Base-by-base conservation (phyloP, 495 filamentous ascomycete genomes). In the Penicillium lagena region DNA sequence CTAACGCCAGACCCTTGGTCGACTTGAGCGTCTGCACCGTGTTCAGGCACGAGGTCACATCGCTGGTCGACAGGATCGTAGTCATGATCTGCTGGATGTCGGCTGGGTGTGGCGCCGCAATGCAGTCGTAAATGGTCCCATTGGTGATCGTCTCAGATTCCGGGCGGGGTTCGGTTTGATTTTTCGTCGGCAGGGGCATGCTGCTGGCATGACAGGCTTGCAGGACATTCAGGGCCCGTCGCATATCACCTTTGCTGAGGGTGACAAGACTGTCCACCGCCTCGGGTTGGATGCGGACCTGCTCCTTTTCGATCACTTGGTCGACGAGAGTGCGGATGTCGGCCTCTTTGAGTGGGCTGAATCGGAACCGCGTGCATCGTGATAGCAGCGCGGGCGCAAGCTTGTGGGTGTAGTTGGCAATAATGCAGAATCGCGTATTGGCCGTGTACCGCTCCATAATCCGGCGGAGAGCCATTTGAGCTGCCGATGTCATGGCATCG, bases 361-460 rank as follows among this genome's bases (percentile, higher is more conserved):
- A 99, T 14, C 93, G 76, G 69, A 99, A 99, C 32, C 93, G 75
- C 2, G 93, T 97, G 66, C 93, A 99, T 50, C 93, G 75, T 29
- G 90, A 96, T 12, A 99, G 77, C 7, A 99, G 73, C 0, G 93
- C 93, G 0, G 93, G 90, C 7, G 87, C 90, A n/a, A 99, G 81
- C 63, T 97, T 99, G 70, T 99, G 93, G 29, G 93, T 95, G 62
- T 99, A 99, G 65, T 99, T 99, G 53, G 94, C 94, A 46, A 99
- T 96, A 55, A 99, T 89, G 68, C 91, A 96, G 67, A 99, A 99
- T 40, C 93, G 78, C 0, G 93, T 96, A 68, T 99, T 97, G 46
- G 90, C 88, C 0, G 93, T 99, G 68, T 97, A 99, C 64, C 94
- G 93, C 60, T 99, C 93, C 94, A 99, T 99, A 45, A 99, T 99